Conservation (phyloP, 2,329 filamentous ascomycete genomes). For the Aschersonia sp. region DNA sequence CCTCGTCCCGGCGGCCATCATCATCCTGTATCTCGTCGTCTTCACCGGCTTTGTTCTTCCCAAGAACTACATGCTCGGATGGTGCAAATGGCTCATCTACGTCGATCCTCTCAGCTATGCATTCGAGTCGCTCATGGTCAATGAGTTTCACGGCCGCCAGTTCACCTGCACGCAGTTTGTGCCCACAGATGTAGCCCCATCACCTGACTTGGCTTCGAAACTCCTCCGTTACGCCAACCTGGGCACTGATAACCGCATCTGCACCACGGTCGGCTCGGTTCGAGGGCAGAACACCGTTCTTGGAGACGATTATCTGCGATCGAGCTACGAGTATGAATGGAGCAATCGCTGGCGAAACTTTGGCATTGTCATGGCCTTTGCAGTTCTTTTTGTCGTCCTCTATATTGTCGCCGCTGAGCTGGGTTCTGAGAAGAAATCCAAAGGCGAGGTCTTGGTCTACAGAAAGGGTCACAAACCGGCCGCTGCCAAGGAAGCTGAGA, state of each 20-base stretch:
- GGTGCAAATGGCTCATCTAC: conserved; percentile 76
- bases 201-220: conserved; percentile 1
- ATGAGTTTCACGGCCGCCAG: conserved; percentile 58
- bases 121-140: conserved; percentile 69
- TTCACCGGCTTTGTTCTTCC: conserved; percentile 58
- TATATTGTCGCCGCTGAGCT: conserved; percentile 55
- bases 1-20: conserved; percentile 42
- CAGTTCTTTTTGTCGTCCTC: conserved; percentile 41
- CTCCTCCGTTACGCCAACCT: conserved; percentile 11
- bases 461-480: conserved; percentile 51
- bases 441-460: conserved; percentile 65
- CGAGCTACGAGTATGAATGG: conserved; percentile 41
- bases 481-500: conserved; percentile 42
- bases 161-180: conserved; percentile 38
- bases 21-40: conserved; percentile 53
- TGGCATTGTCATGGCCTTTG: conserved; percentile 53
- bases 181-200: conserved; percentile 16
- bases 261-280: conserved; percentile 42
- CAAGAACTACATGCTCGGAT: conserved; percentile 56
- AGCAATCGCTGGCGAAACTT: conserved; percentile 56
- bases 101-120: conserved; percentile 66
- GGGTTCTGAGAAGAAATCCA: conserved; percentile 53
- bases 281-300: conserved; percentile 35
- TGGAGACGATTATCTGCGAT: conserved; percentile 42
- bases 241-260: conserved; percentile 31